Evolutionary conservation across 306 rosid species (phyloP), one percentile per base, ranked within the genome.

Genomic region (Malus sieversii): DNA sequence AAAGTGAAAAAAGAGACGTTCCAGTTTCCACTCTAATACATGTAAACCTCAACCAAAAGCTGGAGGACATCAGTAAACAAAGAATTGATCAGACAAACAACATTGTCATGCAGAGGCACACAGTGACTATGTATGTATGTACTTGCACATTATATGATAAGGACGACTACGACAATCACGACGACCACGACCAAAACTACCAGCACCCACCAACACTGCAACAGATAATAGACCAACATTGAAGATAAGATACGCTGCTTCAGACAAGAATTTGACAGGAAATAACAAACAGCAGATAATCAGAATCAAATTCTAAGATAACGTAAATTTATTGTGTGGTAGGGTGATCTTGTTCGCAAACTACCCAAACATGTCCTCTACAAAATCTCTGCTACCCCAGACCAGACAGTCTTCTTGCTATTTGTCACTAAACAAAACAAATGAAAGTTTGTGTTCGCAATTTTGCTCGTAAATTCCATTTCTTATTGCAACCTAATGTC

Each of bases 201-300:
- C 75, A 88, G 65, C 85, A 81, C 81, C 96, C 92, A 90, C 89
- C 92, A 88, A 82, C 87, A 90, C 96, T 90, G 96, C 85, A 85
- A 81, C 61, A 82, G 51, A 72, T 22, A 68, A 59, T 16, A 25
- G 23, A 75, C 46, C 63, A 68, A 60, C 44, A n/a, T 63, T 72
- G 32, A 44, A 61, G 20, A 74, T 25, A 42, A 59, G 35, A 60
- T 74, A 14, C 29, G 16, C 27, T 38, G 16, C 55, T 73, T 20
- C n/a, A 15, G 42, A 63, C 42, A 16, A 38, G 23, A 38, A 13
- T 19, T 32, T 10, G 27, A 66, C 19, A 20, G 16, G 25, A 66
- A 33, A 32, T 10, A 14, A 73, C 57, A 42, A 35, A 23, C 8
- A 18, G 6, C 19, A 2, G 25, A 35, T 22, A 35, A 35, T 58